phyloP scores from a whole-genome alignment of 495 filamentous ascomycete genomes.

The Thermochaetoides thermophila region DNA sequence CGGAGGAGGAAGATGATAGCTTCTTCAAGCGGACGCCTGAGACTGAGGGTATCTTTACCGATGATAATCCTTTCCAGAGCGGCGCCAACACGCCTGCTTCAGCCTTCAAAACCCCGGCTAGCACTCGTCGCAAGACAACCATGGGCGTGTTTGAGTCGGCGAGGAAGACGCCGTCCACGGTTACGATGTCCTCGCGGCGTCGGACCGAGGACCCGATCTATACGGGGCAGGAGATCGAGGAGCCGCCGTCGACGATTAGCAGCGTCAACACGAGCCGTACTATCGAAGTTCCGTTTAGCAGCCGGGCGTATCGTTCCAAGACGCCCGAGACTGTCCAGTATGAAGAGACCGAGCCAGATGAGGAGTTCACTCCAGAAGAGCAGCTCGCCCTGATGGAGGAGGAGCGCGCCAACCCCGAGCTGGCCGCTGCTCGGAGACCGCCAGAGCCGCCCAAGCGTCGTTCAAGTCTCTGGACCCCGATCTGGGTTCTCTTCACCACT shows the following conservation, averaged over 20 bases:
- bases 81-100: conserved; percentile 36
- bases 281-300: conserved; percentile 35
- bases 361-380: conserved; percentile 89
- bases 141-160: conserved; percentile 13
- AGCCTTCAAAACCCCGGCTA: conserved; percentile 25
- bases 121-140: conserved; percentile 26
- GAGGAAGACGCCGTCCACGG: conserved; percentile 16
- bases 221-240: neutral
- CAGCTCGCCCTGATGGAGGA: conserved; percentile 60
- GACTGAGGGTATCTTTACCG: conserved; percentile 53
- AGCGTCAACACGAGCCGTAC: conserved; percentile 28
- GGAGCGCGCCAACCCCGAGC: conserved; percentile 25
- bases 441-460: conserved; percentile 4
- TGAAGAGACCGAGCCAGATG: conserved; percentile 42
- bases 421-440: conserved; percentile 15
- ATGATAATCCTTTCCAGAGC: conserved; percentile 92
- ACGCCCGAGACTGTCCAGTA: conserved; percentile 6
- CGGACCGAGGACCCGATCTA: conserved; percentile 21
- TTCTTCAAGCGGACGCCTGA: conserved; percentile 30
- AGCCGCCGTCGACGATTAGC: neutral
- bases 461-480: conserved; percentile 30
- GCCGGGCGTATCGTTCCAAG: conserved; percentile 2
- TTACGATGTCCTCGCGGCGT: too few species aligned
- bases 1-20: conserved; percentile 19
- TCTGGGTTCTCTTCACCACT: conserved; percentile 51